phyloP scores from a whole-genome alignment of 2,329 filamentous ascomycete species.

The Xylaria sp. region DNA sequence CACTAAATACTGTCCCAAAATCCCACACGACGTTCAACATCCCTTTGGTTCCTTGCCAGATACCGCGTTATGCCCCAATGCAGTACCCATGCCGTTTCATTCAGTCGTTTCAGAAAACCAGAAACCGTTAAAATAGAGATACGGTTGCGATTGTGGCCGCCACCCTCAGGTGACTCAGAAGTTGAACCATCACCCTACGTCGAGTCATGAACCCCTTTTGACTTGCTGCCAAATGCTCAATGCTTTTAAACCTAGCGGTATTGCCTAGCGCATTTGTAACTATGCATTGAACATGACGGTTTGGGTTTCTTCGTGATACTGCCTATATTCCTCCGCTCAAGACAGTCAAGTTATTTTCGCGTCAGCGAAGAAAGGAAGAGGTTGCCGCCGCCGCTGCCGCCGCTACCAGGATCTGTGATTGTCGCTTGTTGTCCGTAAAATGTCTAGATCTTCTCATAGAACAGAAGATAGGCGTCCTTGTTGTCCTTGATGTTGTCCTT shows the following conservation, averaged over 20 bases:
- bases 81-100: slow-evolving; percentile 4
- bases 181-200: background rate
- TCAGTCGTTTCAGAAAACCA: background rate
- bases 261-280: background rate
- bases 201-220: background rate
- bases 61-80: slow-evolving; percentile 5
- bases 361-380: background rate
- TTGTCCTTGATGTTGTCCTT: slow-evolving; percentile 75
- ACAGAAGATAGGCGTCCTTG: slow-evolving; percentile 94
- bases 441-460: slow-evolving; percentile 72
- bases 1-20: background rate
- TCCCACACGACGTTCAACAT: background rate
- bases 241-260: background rate
- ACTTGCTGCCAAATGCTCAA: slow-evolving; percentile 7
- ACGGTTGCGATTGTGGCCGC: slow-evolving; percentile 1
- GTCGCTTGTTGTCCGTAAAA: background rate
- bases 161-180: background rate
- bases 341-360: background rate
- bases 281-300: background rate
- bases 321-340: background rate
- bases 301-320: background rate
- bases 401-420: background rate
- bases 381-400: background rate
- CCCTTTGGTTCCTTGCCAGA: background rate
- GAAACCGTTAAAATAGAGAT: background rate